Evolutionary conservation across 768 basidiomycete species (phyloP).

Genomic region (Clitopilus hobsonii): DNA sequence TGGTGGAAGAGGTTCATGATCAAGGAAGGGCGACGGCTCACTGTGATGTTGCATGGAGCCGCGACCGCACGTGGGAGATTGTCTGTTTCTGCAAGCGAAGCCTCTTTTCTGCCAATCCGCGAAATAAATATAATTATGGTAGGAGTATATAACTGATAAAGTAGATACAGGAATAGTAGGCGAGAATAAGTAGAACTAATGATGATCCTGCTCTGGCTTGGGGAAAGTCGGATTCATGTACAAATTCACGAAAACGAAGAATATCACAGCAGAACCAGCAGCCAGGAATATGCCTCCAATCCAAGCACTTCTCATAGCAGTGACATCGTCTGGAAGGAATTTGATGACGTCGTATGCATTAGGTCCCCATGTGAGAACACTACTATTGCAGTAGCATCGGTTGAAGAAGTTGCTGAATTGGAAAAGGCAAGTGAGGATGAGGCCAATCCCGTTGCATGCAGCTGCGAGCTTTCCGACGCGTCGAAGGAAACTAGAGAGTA

Average conservation of each 20-base stretch:
- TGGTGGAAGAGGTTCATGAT: too few relatives aligned
- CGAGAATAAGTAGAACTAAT: too few relatives aligned
- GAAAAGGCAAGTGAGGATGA: slow-evolving; percentile 23
- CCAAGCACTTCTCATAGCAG: slow-evolving; percentile 26
- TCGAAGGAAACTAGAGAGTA: slow-evolving; percentile 20
- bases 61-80: too few relatives aligned
- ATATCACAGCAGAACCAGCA: slow-evolving; percentile 15
- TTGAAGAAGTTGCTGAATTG: slow-evolving; percentile 28
- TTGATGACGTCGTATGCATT: slow-evolving; percentile 25
- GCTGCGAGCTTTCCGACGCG: slow-evolving; percentile 25
- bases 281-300: slow-evolving; percentile 29
- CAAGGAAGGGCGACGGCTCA: too few relatives aligned
- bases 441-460: slow-evolving; percentile 23
- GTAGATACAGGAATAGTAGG: too few relatives aligned
- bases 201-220: neutral
- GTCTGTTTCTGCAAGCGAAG: too few relatives aligned
- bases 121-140: too few relatives aligned
- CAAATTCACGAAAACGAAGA: slow-evolving; percentile 22
- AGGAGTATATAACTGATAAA: too few relatives aligned
- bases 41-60: too few relatives aligned
- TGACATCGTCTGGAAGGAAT: slow-evolving; percentile 14
- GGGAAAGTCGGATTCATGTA: slow-evolving; percentile 16
- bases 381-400: slow-evolving; percentile 32
- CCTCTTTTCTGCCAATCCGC: too few relatives aligned
- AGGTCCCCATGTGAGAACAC: slow-evolving; percentile 19